Evolutionary conservation across 331 rosid genomes (phyloP).

Genomic region (Pyracantha coccinea): DNA sequence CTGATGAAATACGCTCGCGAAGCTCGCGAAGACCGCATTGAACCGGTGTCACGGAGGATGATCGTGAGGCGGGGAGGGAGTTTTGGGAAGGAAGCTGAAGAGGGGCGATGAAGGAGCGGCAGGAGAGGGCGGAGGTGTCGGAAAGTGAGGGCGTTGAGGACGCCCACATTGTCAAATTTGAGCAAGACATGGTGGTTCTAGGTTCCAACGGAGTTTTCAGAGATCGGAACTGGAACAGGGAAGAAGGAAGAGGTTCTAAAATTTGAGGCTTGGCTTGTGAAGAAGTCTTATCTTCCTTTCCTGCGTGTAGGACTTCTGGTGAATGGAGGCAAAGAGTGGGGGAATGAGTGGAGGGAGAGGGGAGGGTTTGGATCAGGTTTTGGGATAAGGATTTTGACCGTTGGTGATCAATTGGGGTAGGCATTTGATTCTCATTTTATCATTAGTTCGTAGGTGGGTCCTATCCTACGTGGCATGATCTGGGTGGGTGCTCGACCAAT

Average conservation of each 20-base stretch:
- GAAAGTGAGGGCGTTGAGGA: conserved; percentile 39
- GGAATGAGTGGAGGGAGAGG: conserved; percentile 66
- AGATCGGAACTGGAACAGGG: background rate
- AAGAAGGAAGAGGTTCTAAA: conserved; percentile 7
- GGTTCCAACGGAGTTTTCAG: background rate
- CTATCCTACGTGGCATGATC: conserved; percentile 20
- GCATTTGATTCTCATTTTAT: conserved; percentile 1
- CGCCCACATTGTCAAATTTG: conserved; percentile 42
- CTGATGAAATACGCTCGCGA: conserved; percentile 59
- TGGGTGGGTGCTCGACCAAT: background rate
- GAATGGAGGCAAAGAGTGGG: conserved; percentile 19
- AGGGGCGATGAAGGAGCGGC: conserved; percentile 48
- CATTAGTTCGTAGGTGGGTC: conserved; percentile 21
- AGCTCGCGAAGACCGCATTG: conserved; percentile 76
- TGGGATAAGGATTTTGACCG: conserved; percentile 56
- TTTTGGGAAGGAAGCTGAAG: conserved; percentile 54
- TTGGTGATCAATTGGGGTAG: conserved; percentile 21
- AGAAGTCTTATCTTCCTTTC: conserved; percentile 28
- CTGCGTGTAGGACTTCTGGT: conserved; percentile 8
- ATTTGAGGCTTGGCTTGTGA: conserved; percentile 12
- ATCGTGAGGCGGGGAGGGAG: conserved; percentile 21
- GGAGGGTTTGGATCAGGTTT: conserved; percentile 58
- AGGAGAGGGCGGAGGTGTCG: conserved; percentile 48
- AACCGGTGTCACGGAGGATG: conserved; percentile 27
- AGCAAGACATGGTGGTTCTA: conserved; percentile 31